These are phyloP conservation scores for Camelina sativa DNA, from an alignment of 345 rosid species.

Conservation along the genomic window DNA sequence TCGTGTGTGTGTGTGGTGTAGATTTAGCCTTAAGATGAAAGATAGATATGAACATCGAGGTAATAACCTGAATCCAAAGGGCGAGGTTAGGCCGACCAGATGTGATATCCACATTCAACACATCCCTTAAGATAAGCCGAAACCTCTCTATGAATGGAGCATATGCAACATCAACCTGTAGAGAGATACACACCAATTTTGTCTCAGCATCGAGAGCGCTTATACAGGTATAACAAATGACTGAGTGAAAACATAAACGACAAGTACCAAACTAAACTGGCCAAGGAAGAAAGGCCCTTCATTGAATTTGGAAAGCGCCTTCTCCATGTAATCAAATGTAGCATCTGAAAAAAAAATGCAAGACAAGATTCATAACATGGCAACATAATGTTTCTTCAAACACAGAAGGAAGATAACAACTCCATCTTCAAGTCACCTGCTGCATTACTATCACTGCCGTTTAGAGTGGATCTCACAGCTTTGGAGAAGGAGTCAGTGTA, in stretches of 20 bases:
- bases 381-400: neutral
- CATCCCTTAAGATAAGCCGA: constrained; percentile 56
- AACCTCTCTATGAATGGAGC: constrained; percentile 76
- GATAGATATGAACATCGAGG: neutral
- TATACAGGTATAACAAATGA: constrained; percentile 4
- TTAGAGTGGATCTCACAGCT: constrained; percentile 53
- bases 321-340: constrained; percentile 75
- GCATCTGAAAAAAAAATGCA: constrained; percentile 47
- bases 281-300: constrained; percentile 89
- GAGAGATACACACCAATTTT: neutral
- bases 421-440: constrained; percentile 47
- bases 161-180: constrained; percentile 80
- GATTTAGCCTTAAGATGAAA: constrained; percentile 4
- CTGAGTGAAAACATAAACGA: neutral
- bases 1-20: neutral
- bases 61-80: constrained; percentile 74
- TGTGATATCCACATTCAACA: constrained; percentile 60
- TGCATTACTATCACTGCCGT: constrained; percentile 51
- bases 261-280: constrained; percentile 63
- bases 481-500: constrained; percentile 56
- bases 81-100: constrained; percentile 70
- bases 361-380: constrained; percentile 22
- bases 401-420: neutral
- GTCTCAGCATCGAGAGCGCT: constrained; percentile 4
- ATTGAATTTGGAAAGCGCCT: constrained; percentile 62